Percentiles rank a stretch among this genome's conserved stretches.
Evolutionary conservation across 495 filamentous ascomycete genomes (phyloP).

Genomic region (Pseudevernia furfuracea): DNA sequence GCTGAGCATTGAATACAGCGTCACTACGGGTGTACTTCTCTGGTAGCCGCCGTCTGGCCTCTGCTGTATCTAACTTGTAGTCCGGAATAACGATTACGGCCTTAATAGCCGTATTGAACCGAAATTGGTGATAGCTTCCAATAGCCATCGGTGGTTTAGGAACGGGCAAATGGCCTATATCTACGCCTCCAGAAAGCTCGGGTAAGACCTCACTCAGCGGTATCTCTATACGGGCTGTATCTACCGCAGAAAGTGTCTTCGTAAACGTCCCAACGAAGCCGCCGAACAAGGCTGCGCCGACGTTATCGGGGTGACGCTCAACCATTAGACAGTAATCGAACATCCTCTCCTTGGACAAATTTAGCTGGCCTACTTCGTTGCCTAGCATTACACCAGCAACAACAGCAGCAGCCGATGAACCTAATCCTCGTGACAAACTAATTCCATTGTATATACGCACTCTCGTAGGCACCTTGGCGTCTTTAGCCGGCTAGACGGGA

Average conservation of each 20-base stretch:
- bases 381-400: slow-evolving; percentile 88
- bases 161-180: slow-evolving; percentile 67
- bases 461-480: no score
- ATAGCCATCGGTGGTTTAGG: slow-evolving; percentile 85
- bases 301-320: slow-evolving; percentile 90
- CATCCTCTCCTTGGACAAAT: slow-evolving; percentile 70
- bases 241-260: no score
- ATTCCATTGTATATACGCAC: no score
- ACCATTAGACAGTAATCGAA: slow-evolving; percentile 97
- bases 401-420: slow-evolving; percentile 87
- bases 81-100: slow-evolving; percentile 89
- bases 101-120: slow-evolving; percentile 88
- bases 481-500: no score
- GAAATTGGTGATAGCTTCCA: slow-evolving; percentile 87
- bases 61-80: slow-evolving; percentile 85
- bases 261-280: slow-evolving; percentile 96
- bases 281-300: slow-evolving; percentile 87
- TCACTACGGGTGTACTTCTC: slow-evolving; percentile 66
- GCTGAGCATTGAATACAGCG: slow-evolving; percentile 89
- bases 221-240: slow-evolving; percentile 81
- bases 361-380: slow-evolving; percentile 78
- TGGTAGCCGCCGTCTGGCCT: slow-evolving; percentile 76
- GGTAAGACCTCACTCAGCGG: slow-evolving; percentile 92
- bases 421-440: slow-evolving; percentile 83
- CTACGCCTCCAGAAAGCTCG: slow-evolving; percentile 73